Evolutionary conservation across 2,329 filamentous ascomycete species (phyloP).

Genomic region (Emmonsiellopsis sp.): DNA sequence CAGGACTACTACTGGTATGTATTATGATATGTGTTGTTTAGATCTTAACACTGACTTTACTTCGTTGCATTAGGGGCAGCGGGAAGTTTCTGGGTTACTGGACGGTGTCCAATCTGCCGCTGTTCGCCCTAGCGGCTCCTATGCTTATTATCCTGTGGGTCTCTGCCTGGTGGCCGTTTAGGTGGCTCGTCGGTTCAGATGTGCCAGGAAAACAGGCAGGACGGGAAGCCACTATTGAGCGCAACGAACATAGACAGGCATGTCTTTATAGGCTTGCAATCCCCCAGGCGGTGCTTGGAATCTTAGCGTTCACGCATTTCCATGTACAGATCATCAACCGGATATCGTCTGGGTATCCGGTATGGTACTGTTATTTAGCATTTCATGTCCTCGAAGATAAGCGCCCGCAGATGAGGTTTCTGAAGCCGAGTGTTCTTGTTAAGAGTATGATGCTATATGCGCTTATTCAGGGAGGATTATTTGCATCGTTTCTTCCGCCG

Average conservation of each 20-base stretch:
- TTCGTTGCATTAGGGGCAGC: slow-evolving; percentile 33
- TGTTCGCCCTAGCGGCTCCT: slow-evolving; percentile 76
- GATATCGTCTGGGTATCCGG: slow-evolving; percentile 75
- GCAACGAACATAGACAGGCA: slow-evolving; percentile 7
- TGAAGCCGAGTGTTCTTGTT: slow-evolving; percentile 34
- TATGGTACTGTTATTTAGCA: slow-evolving; percentile 82
- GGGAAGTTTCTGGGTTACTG: slow-evolving; percentile 84
- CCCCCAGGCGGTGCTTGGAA: slow-evolving; percentile 62
- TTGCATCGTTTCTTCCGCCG: slow-evolving; percentile 83
- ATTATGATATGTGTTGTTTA: background rate
- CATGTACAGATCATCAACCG: slow-evolving; percentile 93
- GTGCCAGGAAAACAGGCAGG: background rate
- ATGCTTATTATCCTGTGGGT: slow-evolving; percentile 59
- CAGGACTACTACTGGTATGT: slow-evolving; percentile 82
- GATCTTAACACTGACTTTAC: background rate
- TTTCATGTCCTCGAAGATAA: slow-evolving; percentile 21
- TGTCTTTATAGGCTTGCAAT: slow-evolving; percentile 53
- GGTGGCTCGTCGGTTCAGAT: slow-evolving; percentile 15
- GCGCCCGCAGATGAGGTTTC: slow-evolving; percentile 9
- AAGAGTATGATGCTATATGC: slow-evolving; percentile 74
- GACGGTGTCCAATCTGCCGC: slow-evolving; percentile 73
- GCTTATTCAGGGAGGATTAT: slow-evolving; percentile 71
- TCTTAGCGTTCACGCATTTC: slow-evolving; percentile 66
- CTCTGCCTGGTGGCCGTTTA: slow-evolving; percentile 48
- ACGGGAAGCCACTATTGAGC: slow-evolving; percentile 4